A percentile compares a stretch with the other conserved stretches of the same genome.
phyloP scores from a whole-genome alignment of 2,329 filamentous ascomycete species.

The Talaromyces islandicus region DNA sequence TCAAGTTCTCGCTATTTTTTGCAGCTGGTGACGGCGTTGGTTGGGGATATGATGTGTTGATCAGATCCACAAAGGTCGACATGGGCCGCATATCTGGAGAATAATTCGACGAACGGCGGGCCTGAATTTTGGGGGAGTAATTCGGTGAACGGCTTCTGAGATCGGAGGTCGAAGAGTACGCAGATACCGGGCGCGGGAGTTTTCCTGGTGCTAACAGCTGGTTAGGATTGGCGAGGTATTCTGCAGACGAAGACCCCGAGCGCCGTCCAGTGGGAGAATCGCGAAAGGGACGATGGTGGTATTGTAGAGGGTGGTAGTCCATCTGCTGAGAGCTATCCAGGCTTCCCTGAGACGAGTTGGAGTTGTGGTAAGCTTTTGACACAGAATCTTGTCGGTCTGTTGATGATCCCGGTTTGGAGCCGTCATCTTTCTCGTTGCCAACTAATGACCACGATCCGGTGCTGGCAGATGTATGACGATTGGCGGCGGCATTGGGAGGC shows the following conservation, averaged over 20 bases:
- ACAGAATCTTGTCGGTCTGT: conserved; percentile 18
- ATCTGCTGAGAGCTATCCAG: conserved; percentile 28
- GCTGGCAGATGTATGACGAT: conserved; percentile 27
- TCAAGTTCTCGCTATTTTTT: conserved; percentile 76
- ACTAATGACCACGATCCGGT: conserved; percentile 31
- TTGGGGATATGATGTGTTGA: conserved; percentile 71
- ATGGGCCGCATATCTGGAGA: conserved; percentile 53
- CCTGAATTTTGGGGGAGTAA: conserved; percentile 43
- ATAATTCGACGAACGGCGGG: conserved; percentile 44
- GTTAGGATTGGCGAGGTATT: conserved; percentile 48
- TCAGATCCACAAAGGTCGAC: conserved; percentile 58
- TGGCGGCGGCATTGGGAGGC: conserved; percentile 7
- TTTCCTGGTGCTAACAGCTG: conserved; percentile 57
- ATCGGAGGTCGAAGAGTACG: conserved; percentile 71
- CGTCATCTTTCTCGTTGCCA: conserved; percentile 21
- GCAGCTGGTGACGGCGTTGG: conserved; percentile 58
- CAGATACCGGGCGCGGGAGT: conserved; percentile 65
- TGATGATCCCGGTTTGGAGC: conserved; percentile 16
- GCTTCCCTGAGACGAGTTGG: conserved; percentile 30
- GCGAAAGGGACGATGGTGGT: conserved; percentile 45
- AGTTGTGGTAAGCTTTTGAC: conserved; percentile 18
- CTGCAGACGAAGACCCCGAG: conserved; percentile 32
- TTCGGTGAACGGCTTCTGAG: conserved; percentile 52
- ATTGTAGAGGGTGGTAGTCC: conserved; percentile 45
- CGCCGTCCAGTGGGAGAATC: conserved; percentile 15